A percentile compares a stretch with the other conserved stretches of the same genome.
Evolutionary conservation across 192 early-diverging fungal species (phyloP).

Genomic region (Backusella parvicylindrica): DNA sequence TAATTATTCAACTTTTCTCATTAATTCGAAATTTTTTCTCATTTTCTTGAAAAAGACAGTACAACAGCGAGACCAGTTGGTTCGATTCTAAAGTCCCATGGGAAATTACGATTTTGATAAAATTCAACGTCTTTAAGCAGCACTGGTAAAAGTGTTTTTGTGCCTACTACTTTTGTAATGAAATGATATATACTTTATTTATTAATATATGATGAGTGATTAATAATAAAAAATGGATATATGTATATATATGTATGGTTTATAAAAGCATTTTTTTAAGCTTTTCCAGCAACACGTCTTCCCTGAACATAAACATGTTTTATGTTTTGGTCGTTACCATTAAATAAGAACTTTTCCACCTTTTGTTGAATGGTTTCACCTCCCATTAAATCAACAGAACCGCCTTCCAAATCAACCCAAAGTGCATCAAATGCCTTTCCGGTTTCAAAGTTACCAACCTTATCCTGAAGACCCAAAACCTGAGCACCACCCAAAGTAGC

Average conservation of each 20-base stretch:
- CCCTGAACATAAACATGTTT: constrained; percentile 79
- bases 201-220: not conserved
- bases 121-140: not conserved
- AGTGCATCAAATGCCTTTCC: constrained; percentile 96
- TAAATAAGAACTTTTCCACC: constrained; percentile 89
- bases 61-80: not conserved
- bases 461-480: constrained; percentile 66
- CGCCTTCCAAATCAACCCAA: constrained; percentile 52
- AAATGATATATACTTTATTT: not conserved
- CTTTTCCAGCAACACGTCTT: constrained; percentile 39
- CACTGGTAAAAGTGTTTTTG: not conserved
- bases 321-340: constrained; percentile 89
- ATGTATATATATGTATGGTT: not conserved
- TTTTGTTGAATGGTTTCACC: constrained; percentile 48
- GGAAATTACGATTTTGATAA: not conserved
- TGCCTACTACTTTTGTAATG: not conserved
- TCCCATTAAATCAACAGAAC: constrained; percentile 64
- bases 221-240: not conserved
- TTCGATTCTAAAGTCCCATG: not conserved
- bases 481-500: constrained; percentile 91
- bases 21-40: too few relatives aligned
- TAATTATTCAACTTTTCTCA: too few relatives aligned
- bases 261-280: not conserved
- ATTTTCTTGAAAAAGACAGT: too few relatives aligned
- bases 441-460: constrained; percentile 77